Evolutionary conservation across 371 early-diverging fungal genomes (phyloP), one percentile per base, ranked within the genome.

Genomic region (Dinochytrium kinnereticum): DNA sequence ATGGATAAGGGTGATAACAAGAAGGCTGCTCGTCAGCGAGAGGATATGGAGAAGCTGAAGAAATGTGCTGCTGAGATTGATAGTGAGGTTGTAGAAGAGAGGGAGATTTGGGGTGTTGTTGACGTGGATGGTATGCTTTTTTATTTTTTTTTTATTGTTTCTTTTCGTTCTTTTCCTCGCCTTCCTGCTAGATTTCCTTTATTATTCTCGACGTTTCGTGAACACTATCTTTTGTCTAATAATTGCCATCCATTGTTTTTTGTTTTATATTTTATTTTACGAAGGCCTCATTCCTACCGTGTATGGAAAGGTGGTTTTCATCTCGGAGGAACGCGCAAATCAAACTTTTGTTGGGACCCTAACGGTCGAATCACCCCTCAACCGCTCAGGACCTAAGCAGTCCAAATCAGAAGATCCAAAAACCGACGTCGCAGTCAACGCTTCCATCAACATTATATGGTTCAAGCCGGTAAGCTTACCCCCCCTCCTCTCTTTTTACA

Each of bases 381-480:
- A 57, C n/a, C 0, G 36, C 33, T 37, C 57, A n/a, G 19, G 15
- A 28, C 5, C 38, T 17, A 34, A 51, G 51, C 26, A 34, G 28
- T 36, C 71, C 53, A 10, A n/a, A 15, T 49, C 68, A 44, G 31
- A 24, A n/a, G 61, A 28, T 1, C 66, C 72, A 1, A n/a, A n/a
- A n/a, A n/a, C n/a, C n/a, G n/a, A n/a, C n/a, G n/a, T n/a, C n/a
- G n/a, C n/a, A n/a, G 75, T 72, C 21, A 55, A 40, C 53, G 67
- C 70, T 68, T 69, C 64, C 24, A 38, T 76, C 31, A 76, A 76
- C 40, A 51, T 59, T 51, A 88, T 91, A 10, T 95, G 94, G 94
- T 95, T 95, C 86, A 90, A 89, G 80, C 94, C 96, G 7, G 79
- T 87, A 72, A 61, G 81, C 67, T 70, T 44, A 75, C 51, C 2